Evolutionary conservation across 2,329 filamentous ascomycete genomes (phyloP).

Genomic region (Basipetospora chlamydospora): DNA sequence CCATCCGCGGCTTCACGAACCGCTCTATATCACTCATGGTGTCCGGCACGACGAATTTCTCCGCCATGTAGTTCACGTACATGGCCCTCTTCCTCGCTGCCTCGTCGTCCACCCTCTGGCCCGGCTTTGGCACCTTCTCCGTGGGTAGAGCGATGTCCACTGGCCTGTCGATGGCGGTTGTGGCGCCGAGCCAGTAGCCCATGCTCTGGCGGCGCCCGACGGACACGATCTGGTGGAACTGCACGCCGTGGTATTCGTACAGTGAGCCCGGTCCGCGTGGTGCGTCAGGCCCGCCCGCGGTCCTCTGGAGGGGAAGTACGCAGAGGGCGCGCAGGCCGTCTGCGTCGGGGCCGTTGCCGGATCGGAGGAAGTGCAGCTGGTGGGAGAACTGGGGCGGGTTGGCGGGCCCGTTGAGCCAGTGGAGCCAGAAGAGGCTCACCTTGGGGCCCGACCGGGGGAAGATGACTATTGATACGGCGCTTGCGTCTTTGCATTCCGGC

Average conservation of each 20-base stretch:
- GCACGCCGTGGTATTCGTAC: conserved; percentile 19
- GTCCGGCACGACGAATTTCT: conserved; percentile 23
- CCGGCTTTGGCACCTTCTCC: not conserved
- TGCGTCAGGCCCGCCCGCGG: conserved; percentile 2
- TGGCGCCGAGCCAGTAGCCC: conserved; percentile 21
- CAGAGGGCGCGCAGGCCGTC: conserved; percentile 13
- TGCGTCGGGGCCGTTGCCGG: conserved; percentile 5
- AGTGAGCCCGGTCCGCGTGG: conserved; percentile 12
- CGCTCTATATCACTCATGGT: conserved; percentile 14
- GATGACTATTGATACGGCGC: not conserved
- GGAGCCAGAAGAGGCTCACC: conserved; percentile 2
- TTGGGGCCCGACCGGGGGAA: not conserved
- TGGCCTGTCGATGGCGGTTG: conserved; percentile 9
- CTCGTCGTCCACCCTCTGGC: no score
- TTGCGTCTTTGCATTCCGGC: not conserved
- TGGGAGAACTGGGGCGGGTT: not conserved
- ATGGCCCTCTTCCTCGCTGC: conserved; percentile 1
- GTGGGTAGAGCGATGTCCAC: conserved; percentile 3
- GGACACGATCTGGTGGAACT: conserved; percentile 32
- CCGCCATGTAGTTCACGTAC: conserved; percentile 12
- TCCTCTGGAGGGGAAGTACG: conserved; percentile 15
- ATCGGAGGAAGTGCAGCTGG: conserved; percentile 10
- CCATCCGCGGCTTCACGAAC: not conserved
- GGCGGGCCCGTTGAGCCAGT: not conserved
- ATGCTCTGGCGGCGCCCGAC: conserved; percentile 28